Evolutionary conservation across 108 stramenopile genomes (phyloP), one percentile per base, ranked within the genome.

Genomic region (Conticribra weissflogii): DNA sequence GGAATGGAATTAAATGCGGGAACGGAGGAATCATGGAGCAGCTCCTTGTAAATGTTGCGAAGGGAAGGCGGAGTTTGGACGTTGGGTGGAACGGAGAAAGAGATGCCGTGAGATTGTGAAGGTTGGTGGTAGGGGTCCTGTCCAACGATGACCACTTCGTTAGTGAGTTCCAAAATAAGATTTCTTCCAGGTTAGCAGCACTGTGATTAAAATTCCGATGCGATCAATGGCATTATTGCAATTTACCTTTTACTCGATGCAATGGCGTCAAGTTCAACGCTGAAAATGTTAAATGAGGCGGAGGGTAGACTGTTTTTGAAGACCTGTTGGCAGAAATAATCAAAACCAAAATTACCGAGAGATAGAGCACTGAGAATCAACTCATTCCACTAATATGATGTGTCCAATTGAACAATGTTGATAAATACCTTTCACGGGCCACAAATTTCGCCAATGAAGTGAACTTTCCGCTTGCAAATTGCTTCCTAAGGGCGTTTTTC

Each of bases 31-130:
- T 93, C 92, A 28, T 77, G 55, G 24, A 60, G 14, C 8, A 82
- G 71, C 66, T 98, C 97, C 64, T 95, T 96, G 82, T 94, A 90
- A 31, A 99, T 98, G 66, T 99, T 99, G 15, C 91, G 83, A 19
- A 99, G 78, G 23, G 91, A 92, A 0, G 97, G 97, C 3, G 99
- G 98, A 27, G 89, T 77, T 52, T 63, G 48, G 9, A 96, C 74
- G 23, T 91, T 93, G 33, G 49, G 72, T 47, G 71, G 77, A 15
- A 99, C 98, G 9, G 94, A 96, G 76, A 95, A 93, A 28, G 81
- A 78, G 8, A 95, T 64, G 1, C 93, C 93, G 75, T 91, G 90
- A 3, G 79, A 88, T 72, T 95, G 90, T 46, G 78, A 68, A 2
- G 89, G 88, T 33, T 88, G 88, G 70, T 91, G 93, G 64, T 94